Percentiles rank a stretch among this genome's conserved stretches.
Evolutionary conservation across 1,284 basidiomycete genomes (phyloP).

Genomic region (Heterobasidion irregulare): DNA sequence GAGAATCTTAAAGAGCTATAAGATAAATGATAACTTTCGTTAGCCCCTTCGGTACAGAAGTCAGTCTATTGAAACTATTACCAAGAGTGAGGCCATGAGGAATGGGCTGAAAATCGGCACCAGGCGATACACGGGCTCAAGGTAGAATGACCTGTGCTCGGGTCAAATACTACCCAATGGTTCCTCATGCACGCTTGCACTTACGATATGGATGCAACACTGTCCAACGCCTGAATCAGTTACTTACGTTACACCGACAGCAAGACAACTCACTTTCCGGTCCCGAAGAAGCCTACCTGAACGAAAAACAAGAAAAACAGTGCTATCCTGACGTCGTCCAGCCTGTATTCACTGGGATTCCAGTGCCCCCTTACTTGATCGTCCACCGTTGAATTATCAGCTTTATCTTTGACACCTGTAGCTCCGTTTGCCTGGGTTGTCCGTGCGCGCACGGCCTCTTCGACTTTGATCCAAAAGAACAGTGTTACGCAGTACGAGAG

Average conservation of each 20-base stretch:
- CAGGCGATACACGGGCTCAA: constrained; percentile 84
- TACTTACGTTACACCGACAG: background rate
- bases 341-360: constrained; percentile 37
- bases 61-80: background rate
- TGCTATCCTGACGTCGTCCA: constrained; percentile 67
- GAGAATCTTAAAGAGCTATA: constrained; percentile 76
- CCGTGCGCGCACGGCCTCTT: constrained; percentile 33
- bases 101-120: constrained; percentile 86
- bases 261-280: constrained; percentile 61
- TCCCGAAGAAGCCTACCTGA: constrained; percentile 85
- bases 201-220: constrained; percentile 82
- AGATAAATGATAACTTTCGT: too few species aligned
- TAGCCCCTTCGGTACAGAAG: background rate
- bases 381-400: background rate
- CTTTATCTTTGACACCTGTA: constrained; percentile 6
- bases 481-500: constrained; percentile 58
- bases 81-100: constrained; percentile 70
- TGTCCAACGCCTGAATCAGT: constrained; percentile 21
- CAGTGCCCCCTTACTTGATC: background rate
- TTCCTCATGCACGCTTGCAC: constrained; percentile 17
- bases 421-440: background rate
- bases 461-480: constrained; percentile 65
- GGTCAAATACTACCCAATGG: constrained; percentile 4
- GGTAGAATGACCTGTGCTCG: constrained; percentile 66
- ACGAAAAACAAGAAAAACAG: constrained; percentile 84